Conservation (phyloP, 176 grass and related monocot genomes). For the Tillandsia leiboldiana region DNA sequence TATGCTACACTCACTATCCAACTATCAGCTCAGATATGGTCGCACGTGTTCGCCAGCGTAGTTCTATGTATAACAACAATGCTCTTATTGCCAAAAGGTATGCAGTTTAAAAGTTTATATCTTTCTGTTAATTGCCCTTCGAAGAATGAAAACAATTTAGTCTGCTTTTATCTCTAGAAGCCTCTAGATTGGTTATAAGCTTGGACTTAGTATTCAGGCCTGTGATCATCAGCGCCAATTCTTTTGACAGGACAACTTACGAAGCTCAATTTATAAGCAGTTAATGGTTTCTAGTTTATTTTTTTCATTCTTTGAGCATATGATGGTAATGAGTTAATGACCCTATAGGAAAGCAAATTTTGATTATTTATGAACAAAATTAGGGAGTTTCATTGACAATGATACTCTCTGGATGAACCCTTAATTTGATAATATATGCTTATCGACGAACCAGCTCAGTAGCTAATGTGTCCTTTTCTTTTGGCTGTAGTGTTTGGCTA, state of each 20-base stretch:
- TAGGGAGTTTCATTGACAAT: too few relatives aligned
- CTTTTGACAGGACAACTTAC: too few relatives aligned
- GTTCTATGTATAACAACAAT: constrained; percentile 87
- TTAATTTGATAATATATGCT: not conserved
- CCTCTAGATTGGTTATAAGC: too few relatives aligned
- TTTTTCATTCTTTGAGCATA: too few relatives aligned
- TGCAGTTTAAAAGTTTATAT: constrained; percentile 1
- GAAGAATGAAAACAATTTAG: not conserved
- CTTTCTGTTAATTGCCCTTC: not conserved
- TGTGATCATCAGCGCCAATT: too few relatives aligned
- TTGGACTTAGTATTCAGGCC: too few relatives aligned
- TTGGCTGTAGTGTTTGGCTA: constrained; percentile 47
- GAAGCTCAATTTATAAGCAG: too few relatives aligned
- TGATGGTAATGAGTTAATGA: too few relatives aligned
- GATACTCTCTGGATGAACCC: not conserved
- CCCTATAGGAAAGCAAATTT: too few relatives aligned
- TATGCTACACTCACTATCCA: constrained; percentile 90
- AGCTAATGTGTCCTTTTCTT: constrained; percentile 8
- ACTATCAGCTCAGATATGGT: constrained; percentile 97
- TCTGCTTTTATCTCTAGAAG: not conserved
- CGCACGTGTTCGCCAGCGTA: constrained; percentile 55
- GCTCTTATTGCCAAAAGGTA: constrained; percentile 71
- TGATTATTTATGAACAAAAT: too few relatives aligned
- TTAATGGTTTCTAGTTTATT: too few relatives aligned
- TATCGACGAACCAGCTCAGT: not conserved